These are phyloP conservation scores for Bryoglossum gracile DNA, from an alignment of 495 filamentous ascomycete species.

Conservation along the genomic window DNA sequence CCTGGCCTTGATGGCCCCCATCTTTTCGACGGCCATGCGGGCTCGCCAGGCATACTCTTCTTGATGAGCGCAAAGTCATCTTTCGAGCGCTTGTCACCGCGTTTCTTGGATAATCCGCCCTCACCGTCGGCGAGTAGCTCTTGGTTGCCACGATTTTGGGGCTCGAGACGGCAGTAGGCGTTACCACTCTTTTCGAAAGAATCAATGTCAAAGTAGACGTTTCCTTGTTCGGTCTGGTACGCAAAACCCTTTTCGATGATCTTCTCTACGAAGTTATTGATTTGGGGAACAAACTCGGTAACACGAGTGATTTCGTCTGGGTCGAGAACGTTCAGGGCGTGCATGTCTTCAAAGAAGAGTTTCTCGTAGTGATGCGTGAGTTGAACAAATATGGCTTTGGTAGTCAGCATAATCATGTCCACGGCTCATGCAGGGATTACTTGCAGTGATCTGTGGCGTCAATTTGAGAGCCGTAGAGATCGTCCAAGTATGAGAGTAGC, in stretches of 20 bases:
- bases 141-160: constrained; percentile 79
- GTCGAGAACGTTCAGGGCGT: constrained; percentile 72
- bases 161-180: constrained; percentile 76
- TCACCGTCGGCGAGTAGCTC: constrained; percentile 83
- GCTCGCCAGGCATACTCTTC: constrained; percentile 83
- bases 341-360: constrained; percentile 79
- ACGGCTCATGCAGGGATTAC: no score
- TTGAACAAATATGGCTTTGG: constrained; percentile 67
- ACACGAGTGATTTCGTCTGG: constrained; percentile 81
- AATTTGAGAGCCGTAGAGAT: constrained; percentile 62
- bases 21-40: constrained; percentile 73
- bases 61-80: constrained; percentile 95
- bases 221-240: constrained; percentile 79
- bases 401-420: no score
- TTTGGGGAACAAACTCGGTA: constrained; percentile 81
- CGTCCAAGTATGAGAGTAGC: constrained; percentile 81
- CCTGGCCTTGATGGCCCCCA: no score
- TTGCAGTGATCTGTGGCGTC: constrained; percentile 60
- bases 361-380: constrained; percentile 77
- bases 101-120: constrained; percentile 68
- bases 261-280: constrained; percentile 54
- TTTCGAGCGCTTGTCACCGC: constrained; percentile 57
- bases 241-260: constrained; percentile 79
- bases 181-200: constrained; percentile 81
- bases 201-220: constrained; percentile 89